Evolutionary conservation across 441 rosid species (phyloP).

Genomic region (Erodium moschatum): DNA sequence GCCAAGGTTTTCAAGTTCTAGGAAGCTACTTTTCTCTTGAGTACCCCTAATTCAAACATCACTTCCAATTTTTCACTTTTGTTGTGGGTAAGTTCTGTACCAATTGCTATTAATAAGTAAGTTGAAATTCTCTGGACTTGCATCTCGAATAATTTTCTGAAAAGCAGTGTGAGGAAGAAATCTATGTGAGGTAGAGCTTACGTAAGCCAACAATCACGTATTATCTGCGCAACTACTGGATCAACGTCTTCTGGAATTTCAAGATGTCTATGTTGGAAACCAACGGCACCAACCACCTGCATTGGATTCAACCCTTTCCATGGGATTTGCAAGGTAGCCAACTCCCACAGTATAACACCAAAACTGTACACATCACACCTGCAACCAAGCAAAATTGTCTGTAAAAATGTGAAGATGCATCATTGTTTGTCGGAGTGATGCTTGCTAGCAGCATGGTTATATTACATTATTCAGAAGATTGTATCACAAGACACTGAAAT

Average conservation of each 20-base stretch:
- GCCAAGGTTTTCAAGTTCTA: neutral
- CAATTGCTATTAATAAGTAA: neutral
- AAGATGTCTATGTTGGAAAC: conserved; percentile 83
- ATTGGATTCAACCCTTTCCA: conserved; percentile 97
- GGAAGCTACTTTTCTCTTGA: neutral
- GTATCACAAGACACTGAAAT: conserved; percentile 4
- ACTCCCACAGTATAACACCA: conserved; percentile 96
- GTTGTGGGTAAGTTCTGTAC: neutral
- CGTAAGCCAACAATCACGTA: conserved; percentile 84
- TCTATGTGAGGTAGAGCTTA: conserved; percentile 27
- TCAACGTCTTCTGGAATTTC: conserved; percentile 70
- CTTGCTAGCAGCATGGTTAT: neutral
- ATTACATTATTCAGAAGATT: neutral
- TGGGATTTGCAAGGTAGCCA: conserved; percentile 63
- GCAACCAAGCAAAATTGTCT: conserved; percentile 25
- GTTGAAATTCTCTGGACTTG: neutral
- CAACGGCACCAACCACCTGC: conserved; percentile 99
- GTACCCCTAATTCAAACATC: neutral
- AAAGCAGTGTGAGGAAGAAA: neutral
- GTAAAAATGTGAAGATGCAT: conserved; percentile 17
- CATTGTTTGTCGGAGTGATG: neutral
- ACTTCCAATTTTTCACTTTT: neutral
- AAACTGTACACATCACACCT: conserved; percentile 98
- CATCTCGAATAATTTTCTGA: neutral
- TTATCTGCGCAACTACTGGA: conserved; percentile 66